Evolutionary conservation across 768 basidiomycete genomes (phyloP).

Genomic region (Mycena venus): DNA sequence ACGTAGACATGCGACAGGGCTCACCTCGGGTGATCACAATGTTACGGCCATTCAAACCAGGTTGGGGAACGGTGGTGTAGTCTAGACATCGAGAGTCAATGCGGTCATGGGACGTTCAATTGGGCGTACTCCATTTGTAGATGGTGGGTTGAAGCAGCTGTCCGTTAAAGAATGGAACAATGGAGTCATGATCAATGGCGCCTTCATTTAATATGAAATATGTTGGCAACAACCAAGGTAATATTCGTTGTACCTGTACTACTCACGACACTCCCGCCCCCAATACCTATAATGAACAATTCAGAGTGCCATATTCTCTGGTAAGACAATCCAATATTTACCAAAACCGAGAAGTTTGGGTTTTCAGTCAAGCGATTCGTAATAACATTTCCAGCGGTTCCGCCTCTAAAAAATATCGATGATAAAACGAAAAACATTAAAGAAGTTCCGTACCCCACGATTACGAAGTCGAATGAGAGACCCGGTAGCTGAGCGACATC

Average conservation of each 20-base stretch:
- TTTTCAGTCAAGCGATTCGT: slow-evolving; percentile 19
- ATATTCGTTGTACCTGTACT: not conserved
- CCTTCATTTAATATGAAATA: not conserved
- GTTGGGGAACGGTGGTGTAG: slow-evolving; percentile 5
- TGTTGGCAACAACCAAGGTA: too few species aligned
- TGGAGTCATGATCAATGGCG: not conserved
- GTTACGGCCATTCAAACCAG: slow-evolving; percentile 2
- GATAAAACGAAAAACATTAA: not conserved
- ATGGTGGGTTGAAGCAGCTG: not conserved
- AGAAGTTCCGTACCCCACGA: not conserved
- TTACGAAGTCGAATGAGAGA: not conserved
- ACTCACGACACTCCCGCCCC: not conserved
- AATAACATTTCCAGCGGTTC: slow-evolving; percentile 23
- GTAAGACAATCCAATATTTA: not conserved
- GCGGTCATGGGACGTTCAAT: not conserved
- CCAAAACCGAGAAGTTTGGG: slow-evolving; percentile 18
- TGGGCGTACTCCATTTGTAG: not conserved
- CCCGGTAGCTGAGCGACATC: not conserved
- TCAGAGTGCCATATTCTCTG: too few species aligned
- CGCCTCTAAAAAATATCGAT: not conserved
- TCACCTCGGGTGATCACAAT: not conserved
- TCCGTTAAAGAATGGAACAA: not conserved
- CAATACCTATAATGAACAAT: not conserved
- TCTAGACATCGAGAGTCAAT: not conserved
- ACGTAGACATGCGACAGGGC: not conserved